Percentiles rank a stretch among this genome's conserved stretches.
These are phyloP conservation scores for Cutaneotrichosporon sp. DNA, from an alignment of 1,284 basidiomycete species.

Conservation along the genomic window DNA sequence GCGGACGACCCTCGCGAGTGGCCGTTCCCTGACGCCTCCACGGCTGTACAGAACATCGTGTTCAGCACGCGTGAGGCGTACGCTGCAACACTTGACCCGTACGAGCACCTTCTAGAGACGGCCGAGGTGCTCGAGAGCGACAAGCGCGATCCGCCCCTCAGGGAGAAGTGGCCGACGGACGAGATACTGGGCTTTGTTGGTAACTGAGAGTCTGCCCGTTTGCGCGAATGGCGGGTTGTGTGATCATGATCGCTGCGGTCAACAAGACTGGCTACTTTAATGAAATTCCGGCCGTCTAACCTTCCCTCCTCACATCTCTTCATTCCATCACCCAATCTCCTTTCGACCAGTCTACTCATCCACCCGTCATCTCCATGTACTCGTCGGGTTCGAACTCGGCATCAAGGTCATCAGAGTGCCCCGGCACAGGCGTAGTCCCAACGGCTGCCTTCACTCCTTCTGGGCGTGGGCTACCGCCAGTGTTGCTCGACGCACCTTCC, in stretches of 20 bases:
- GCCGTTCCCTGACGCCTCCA: not conserved
- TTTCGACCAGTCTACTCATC: not conserved
- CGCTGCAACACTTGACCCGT: conserved; percentile 2
- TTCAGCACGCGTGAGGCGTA: conserved; percentile 16
- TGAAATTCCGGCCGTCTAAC: not conserved
- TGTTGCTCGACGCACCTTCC: too few species aligned
- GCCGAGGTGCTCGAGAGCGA: conserved; percentile 6
- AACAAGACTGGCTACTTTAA: not conserved
- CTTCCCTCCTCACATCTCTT: not conserved
- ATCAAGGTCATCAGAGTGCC: too few species aligned
- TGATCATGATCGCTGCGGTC: not conserved
- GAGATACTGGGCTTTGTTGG: conserved; percentile 5
- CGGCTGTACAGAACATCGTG: not conserved
- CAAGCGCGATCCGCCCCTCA: conserved; percentile 3
- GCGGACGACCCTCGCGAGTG: not conserved
- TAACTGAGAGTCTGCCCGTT: not conserved
- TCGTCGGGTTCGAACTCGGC: not conserved
- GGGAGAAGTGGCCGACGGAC: conserved; percentile 1
- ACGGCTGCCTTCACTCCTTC: too few species aligned
- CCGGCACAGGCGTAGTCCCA: too few species aligned
- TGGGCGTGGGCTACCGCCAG: too few species aligned
- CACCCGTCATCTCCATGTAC: not conserved
- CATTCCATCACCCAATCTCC: not conserved
- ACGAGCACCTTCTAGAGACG: conserved; percentile 16
- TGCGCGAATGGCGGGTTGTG: not conserved